phyloP scores from a whole-genome alignment of 75 land plant species.

The Pseudotsuga menziesii region DNA sequence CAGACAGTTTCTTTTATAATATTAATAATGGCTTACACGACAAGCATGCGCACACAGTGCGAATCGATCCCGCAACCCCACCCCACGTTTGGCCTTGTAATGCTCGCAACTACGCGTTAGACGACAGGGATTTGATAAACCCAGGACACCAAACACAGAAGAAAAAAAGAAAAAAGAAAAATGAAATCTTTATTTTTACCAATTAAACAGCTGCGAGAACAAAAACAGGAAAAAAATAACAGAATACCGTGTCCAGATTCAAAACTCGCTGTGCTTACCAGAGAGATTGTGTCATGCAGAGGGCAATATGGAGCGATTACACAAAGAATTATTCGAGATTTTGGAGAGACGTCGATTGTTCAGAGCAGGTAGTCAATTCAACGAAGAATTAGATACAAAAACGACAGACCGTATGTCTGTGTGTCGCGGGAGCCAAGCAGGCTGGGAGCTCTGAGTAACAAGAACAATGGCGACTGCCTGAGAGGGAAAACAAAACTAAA shows the following conservation, averaged over 20 bases:
- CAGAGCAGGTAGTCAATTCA: no score
- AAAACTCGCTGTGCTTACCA: background rate
- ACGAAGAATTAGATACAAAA: no score
- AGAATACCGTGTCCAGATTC: background rate
- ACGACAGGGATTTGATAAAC: slow-evolving; percentile 3
- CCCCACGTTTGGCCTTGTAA: background rate
- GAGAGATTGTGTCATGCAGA: background rate
- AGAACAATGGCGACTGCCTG: background rate
- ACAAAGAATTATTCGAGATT: background rate
- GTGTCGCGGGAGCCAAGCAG: no score
- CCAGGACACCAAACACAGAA: background rate
- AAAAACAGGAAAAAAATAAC: background rate
- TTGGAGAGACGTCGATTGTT: no score
- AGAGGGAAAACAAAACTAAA: background rate
- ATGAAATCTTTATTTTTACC: no score
- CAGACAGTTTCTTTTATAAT: background rate
- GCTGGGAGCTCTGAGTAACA: background rate
- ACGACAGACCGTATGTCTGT: no score
- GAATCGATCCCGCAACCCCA: background rate
- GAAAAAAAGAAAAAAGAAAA: no score
- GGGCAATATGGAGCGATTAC: background rate
- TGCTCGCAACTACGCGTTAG: background rate
- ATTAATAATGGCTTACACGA: slow-evolving; percentile 3
- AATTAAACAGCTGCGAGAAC: background rate
- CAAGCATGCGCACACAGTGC: background rate